Conservation (phyloP, 2,329 filamentous ascomycete genomes). For the Nemania diffusa region DNA sequence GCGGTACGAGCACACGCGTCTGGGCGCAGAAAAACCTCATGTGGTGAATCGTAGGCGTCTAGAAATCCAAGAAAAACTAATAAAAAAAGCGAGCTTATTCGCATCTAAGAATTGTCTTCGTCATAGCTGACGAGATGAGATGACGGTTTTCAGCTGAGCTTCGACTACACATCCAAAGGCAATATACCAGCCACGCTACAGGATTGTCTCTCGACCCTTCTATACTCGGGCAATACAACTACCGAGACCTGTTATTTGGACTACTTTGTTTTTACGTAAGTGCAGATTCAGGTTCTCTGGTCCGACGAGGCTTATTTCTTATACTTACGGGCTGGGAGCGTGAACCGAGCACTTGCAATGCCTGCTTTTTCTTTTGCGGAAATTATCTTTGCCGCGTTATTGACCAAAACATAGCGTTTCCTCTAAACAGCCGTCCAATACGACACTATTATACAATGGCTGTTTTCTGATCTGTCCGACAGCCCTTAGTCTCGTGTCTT, state of each 20-base stretch:
- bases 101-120: conserved; percentile 1
- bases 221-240: not conserved
- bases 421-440: conserved; percentile 35
- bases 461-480: conserved; percentile 28
- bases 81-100: not conserved
- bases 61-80: not conserved
- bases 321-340: not conserved
- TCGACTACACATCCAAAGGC: not conserved
- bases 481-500: conserved; percentile 24
- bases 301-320: not conserved
- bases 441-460: conserved; percentile 46
- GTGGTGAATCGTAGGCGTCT: not conserved
- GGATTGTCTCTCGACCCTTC: not conserved
- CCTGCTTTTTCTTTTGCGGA: not conserved
- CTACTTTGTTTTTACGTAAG: not conserved
- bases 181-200: not conserved
- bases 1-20: conserved; percentile 25
- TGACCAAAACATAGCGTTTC: conserved; percentile 3
- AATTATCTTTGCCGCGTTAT: conserved; percentile 13
- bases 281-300: too few relatives aligned
- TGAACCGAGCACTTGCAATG: not conserved
- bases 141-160: conserved; percentile 2
- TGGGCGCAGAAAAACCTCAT: conserved; percentile 5
- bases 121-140: not conserved
- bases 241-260: not conserved